Base-by-base conservation (phyloP, 805 yeast genomes). In the Debaryomyces hansenii region DNA sequence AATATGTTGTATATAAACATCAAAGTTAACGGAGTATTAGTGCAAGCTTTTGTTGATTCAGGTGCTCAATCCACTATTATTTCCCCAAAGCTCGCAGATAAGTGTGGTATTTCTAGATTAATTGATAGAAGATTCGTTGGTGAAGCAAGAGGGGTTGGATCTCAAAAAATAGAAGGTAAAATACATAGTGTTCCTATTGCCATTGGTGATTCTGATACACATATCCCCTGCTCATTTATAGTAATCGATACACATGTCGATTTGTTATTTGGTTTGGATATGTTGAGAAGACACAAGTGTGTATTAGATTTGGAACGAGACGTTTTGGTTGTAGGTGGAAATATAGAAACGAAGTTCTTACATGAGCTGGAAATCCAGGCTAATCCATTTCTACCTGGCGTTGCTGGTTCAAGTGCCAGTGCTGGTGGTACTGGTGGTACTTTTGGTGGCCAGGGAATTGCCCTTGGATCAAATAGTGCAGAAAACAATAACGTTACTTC, bases 61-160 rank as follows among this genome's bases (percentile, higher is more conserved):
- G 99, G 99, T 2, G 98, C 99, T 0, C 97, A 90, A 64, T 73
- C 82, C 24, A 90, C 99, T 0, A 84, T 94, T 35, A 81, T 94
- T 59, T 83, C 90, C 28, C 87, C 95, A 1, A 70, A 73, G 36
- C 72, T 91, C 52, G 96, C 96, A 0, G 87, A 85, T 50, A 69
- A 73, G 40, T 80, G 91, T 48, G 87, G 87, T 1, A 68, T 94
- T 20, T 67, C 82, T 20, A 81, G 85, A 53, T 69, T 90, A 46
- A 82, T 94, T 5, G 99, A 94, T 62, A 82, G 69, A 49, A 74
- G 97, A 49, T 90, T 84, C 62, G 73, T 73, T 37, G 96, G 97
- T 18, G 82, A 82, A 58, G 97, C 96, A 1, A 72, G 81, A 45
- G 99, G 99, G 38, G 97, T 94, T 11, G 99, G 99, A 1, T 76